Base-by-base conservation (phyloP, 2,329 filamentous ascomycete species). In the Colletotrichum costaricense region DNA sequence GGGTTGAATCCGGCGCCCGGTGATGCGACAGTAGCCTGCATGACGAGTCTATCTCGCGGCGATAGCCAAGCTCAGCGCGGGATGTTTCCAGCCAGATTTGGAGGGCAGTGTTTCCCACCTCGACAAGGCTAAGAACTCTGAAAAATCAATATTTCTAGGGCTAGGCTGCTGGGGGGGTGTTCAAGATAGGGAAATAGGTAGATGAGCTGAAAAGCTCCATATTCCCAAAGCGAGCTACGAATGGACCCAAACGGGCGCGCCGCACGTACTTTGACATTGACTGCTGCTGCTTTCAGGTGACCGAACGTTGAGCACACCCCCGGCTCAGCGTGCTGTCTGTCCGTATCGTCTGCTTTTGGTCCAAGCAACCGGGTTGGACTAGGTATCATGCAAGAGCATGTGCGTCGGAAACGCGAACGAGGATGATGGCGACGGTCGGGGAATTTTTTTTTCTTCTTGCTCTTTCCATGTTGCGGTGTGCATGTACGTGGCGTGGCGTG, bases 11-110 rank as follows among this genome's bases (percentile, higher is more conserved):
- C 54, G 58, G 59, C 66, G 59, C 26, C 42, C 42, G 66, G 30
- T 42, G 58, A 69, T 72, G 65, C 58, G 58, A 69, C 69, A 22
- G 38, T 58, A 58, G 24, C 19, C 65, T 72, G 58, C 65, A 63
- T 30, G 58, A 65, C 26, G 52, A 69, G 14, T 42, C 30, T 63
- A 22, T 63, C 42, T 64, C 19, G n/a, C 52, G n/a, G n/a, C 22
- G 69, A 72, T 63, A 63, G 38, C 52, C 52, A 26, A 42, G 7
- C 9, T 4, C 19, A 55, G 52, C 54, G 38, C 38, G 38, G 38
- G 38, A 69, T 62, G 55, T 46, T 24, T 67, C 42, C 56, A 71
- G 56, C 56, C 30, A 42, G 24, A 30, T 3, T 55, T 35, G 28
- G 26, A 19, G 24, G 24, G 38, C 19, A 33, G 59, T 49, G 19